Base-by-base conservation (phyloP, 148 eudicot species). In the Vaccinium macrocarpon region DNA sequence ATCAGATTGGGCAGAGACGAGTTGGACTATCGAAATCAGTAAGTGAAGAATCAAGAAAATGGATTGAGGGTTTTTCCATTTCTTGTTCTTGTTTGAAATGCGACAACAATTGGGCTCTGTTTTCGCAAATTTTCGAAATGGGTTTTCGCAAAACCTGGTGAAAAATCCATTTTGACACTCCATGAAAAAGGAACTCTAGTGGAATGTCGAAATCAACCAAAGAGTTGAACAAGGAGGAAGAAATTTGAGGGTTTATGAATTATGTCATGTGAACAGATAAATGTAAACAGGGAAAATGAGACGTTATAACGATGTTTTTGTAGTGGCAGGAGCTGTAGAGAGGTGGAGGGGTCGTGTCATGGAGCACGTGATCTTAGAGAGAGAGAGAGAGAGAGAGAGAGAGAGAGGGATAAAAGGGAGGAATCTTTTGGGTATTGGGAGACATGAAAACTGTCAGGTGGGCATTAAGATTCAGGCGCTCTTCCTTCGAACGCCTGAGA, bases 381-480 rank as follows among this genome's bases (percentile, higher is more conserved):
- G 77, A 38, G 77, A 73, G 78, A 66, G 84, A 46, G 51, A 74
- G 76, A 74, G 77, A 38, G 77, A 73, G 78, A 66, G 84, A 14
- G 25, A 53, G 76, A 23, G 64, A 8, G 81, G 12, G 76, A 55
- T 8, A 7, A 61, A 81, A 83, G 85, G 48, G 62, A 77, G 83
- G 79, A 84, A 86, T 57, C 88, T 86, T 85, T 70, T 73, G 84
- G 68, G 27, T 73, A 23, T 81, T 83, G 88, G 85, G 79, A 88
- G 82, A 84, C 62, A 85, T 74, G 83, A 86, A 86, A 68, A 86
- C 5, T 87, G 92, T 89, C 92, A 92, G 91, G 76, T n/a, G 84
- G 59, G 80, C 79, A 82, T 21, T 48, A 42, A 82, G 73, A 68
- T 72, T 53, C 89, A 81, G 87, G 87, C 90, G 88, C 89, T 86